These are phyloP conservation scores for Rhododendron griersonianum DNA, from an alignment of 148 eudicot species.

Conservation along the genomic window DNA sequence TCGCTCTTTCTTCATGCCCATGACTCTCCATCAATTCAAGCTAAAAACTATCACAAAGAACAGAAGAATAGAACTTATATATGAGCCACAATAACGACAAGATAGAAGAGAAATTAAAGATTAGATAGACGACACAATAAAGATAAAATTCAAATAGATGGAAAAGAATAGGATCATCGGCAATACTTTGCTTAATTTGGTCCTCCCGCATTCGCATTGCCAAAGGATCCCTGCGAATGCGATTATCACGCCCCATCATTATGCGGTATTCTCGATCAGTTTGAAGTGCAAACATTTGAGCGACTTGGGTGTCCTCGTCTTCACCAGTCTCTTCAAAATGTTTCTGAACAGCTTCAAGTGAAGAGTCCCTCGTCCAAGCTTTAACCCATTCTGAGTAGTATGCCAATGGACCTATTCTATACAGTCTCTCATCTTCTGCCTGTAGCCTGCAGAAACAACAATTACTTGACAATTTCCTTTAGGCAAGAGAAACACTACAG, in stretches of 20 bases:
- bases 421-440: conserved; percentile 72
- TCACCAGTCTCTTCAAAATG: conserved; percentile 99
- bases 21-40: neutral
- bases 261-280: conserved; percentile 93
- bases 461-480: neutral
- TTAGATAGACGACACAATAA: neutral
- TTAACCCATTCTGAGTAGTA: conserved; percentile 96
- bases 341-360: conserved; percentile 88
- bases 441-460: conserved; percentile 46
- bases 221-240: conserved; percentile 84
- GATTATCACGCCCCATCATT: conserved; percentile 94
- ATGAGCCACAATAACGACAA: neutral
- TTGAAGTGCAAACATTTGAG: conserved; percentile 83
- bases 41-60: neutral
- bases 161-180: neutral
- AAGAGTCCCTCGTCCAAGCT: conserved; percentile 91
- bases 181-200: conserved; percentile 89
- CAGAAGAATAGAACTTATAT: neutral
- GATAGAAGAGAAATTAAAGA: neutral
- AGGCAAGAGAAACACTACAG: neutral
- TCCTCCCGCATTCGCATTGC: conserved; percentile 99
- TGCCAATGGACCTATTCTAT: conserved; percentile 75
- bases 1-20: neutral
- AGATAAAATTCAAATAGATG: neutral
- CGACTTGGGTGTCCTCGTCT: conserved; percentile 90